These are phyloP conservation scores for Lentinus tigrinus DNA, from an alignment of 768 basidiomycete genomes.

Conservation along the genomic window DNA sequence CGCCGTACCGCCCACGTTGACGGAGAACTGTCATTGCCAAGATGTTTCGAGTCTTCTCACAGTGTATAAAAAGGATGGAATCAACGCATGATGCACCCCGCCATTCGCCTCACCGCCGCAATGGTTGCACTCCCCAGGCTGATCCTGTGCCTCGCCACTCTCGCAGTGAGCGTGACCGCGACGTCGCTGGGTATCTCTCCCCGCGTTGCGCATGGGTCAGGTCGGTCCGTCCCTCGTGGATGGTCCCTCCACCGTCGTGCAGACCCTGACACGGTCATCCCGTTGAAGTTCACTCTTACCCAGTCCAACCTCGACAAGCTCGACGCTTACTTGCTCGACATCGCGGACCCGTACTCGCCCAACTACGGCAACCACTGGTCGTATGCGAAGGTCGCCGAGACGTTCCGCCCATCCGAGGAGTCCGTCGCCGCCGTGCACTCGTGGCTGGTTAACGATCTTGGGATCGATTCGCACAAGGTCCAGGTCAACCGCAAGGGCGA, in stretches of 20 bases:
- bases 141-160: neutral
- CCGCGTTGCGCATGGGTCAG: neutral
- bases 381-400: slow-evolving; percentile 40
- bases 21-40: no score
- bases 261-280: slow-evolving; percentile 34
- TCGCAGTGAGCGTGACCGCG: neutral
- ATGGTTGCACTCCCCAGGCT: no score
- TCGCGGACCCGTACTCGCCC: slow-evolving; percentile 49
- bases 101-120: no score
- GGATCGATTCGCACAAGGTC: slow-evolving; percentile 38
- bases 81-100: no score
- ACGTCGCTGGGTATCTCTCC: neutral
- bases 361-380: slow-evolving; percentile 51
- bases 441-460: slow-evolving; percentile 42
- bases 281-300: slow-evolving; percentile 46
- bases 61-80: no score
- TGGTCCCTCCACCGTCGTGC: slow-evolving; percentile 40
- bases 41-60: no score
- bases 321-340: slow-evolving; percentile 43
- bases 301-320: slow-evolving; percentile 45
- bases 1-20: no score
- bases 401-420: slow-evolving; percentile 44
- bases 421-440: slow-evolving; percentile 38
- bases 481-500: slow-evolving; percentile 40
- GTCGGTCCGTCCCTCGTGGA: slow-evolving; percentile 20